phyloP scores from a whole-genome alignment of 2,329 filamentous ascomycete genomes.

The Orbilia javanica region DNA sequence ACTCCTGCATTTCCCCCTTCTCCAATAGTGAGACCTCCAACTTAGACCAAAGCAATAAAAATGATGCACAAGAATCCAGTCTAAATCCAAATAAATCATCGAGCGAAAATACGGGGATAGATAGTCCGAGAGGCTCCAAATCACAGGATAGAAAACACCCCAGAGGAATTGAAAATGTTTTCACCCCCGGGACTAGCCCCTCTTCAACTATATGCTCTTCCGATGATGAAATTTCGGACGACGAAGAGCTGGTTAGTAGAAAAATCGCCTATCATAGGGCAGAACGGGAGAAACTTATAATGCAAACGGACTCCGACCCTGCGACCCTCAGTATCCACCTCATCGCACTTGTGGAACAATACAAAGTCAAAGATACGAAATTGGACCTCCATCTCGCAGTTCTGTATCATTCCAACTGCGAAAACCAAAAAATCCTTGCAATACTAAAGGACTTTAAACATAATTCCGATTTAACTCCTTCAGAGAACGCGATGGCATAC shows the following conservation, averaged over 20 bases:
- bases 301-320: not conserved
- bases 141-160: not conserved
- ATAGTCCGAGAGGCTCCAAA: not conserved
- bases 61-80: not conserved
- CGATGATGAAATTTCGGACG: slow-evolving; percentile 10
- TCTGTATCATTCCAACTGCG: not conserved
- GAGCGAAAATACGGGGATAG: not conserved
- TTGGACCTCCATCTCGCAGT: not conserved
- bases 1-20: not conserved
- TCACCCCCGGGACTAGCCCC: not conserved
- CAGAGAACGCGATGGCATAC: slow-evolving; percentile 2
- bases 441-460: slow-evolving; percentile 4
- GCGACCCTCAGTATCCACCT: not conserved
- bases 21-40: not conserved
- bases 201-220: not conserved
- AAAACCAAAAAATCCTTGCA: not conserved
- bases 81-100: too few relatives aligned
- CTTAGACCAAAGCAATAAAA: not conserved
- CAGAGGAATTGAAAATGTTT: not conserved
- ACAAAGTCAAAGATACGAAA: not conserved
- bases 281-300: slow-evolving; percentile 1
- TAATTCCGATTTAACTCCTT: not conserved
- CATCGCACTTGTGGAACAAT: slow-evolving; percentile 13
- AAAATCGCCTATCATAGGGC: slow-evolving; percentile 28
- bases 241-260: not conserved